phyloP scores from a whole-genome alignment of 2,329 filamentous ascomycete species.

The Paraphaeosphaeria sporulosa region DNA sequence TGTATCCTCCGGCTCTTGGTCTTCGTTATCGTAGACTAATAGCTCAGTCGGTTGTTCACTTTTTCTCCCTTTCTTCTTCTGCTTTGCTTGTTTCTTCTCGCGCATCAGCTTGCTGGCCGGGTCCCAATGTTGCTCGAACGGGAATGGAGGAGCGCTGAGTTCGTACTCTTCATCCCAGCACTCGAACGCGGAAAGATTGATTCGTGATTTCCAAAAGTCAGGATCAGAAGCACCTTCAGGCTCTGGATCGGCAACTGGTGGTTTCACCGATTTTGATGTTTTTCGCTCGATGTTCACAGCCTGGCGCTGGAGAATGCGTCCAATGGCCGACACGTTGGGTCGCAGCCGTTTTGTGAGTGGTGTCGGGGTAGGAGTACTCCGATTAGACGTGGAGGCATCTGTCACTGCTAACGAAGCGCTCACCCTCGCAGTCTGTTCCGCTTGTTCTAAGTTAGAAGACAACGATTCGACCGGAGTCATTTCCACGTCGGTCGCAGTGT shows the following conservation, averaged over 20 bases:
- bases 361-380: slow-evolving; percentile 9
- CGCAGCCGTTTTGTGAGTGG: slow-evolving; percentile 31
- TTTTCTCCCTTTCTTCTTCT: slow-evolving; percentile 58
- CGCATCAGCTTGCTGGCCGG: slow-evolving; percentile 68
- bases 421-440: neutral
- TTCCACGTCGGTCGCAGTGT: slow-evolving; percentile 9
- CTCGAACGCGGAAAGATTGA: slow-evolving; percentile 81
- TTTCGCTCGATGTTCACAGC: slow-evolving; percentile 32
- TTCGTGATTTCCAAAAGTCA: slow-evolving; percentile 76
- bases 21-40: slow-evolving; percentile 54
- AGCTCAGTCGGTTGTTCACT: slow-evolving; percentile 36
- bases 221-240: slow-evolving; percentile 53
- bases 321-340: slow-evolving; percentile 35
- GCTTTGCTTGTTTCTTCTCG: slow-evolving; percentile 58
- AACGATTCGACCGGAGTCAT: neutral
- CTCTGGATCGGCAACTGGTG: slow-evolving; percentile 30
- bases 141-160: slow-evolving; percentile 82
- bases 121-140: slow-evolving; percentile 91
- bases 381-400: slow-evolving; percentile 1
- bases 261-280: slow-evolving; percentile 23
- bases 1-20: slow-evolving; percentile 39
- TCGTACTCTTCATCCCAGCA: slow-evolving; percentile 68
- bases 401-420: slow-evolving; percentile 17
- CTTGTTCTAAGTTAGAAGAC: neutral
- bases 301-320: slow-evolving; percentile 41